phyloP scores from a whole-genome alignment of 2,329 filamentous ascomycete genomes.

The Microcyclospora tardicrescens region DNA sequence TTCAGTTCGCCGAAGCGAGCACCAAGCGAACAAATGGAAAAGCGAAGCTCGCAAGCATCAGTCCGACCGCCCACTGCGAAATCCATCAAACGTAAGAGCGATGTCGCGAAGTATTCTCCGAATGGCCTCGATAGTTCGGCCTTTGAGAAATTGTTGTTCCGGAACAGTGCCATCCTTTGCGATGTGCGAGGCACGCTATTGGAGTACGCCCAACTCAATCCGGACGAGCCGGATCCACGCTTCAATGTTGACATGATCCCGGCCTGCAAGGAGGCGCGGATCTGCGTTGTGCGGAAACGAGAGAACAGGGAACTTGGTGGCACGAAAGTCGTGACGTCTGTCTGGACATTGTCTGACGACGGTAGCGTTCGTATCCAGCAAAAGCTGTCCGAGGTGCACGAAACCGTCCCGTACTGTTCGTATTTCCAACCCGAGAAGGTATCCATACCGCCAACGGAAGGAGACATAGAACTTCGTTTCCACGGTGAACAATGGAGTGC shows the following conservation, averaged over 20 bases:
- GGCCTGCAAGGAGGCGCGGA: constrained; percentile 27
- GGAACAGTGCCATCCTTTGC: constrained; percentile 32
- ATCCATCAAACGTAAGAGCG: background rate
- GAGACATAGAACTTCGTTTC: constrained; percentile 26
- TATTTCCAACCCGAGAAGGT: constrained; percentile 35
- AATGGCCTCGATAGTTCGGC: background rate
- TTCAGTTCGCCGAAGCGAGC: constrained; percentile 5
- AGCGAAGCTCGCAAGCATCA: background rate
- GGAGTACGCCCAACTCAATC: constrained; percentile 29
- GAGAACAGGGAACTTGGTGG: constrained; percentile 24
- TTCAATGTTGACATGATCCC: constrained; percentile 29
- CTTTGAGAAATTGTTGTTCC: constrained; percentile 31
- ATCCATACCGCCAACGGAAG: constrained; percentile 20
- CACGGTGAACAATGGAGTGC: constrained; percentile 26
- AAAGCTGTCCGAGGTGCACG: constrained; percentile 27
- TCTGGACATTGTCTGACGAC: constrained; percentile 34
- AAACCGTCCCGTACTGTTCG: constrained; percentile 33
- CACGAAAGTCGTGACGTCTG: constrained; percentile 28
- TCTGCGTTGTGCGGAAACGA: constrained; percentile 32
- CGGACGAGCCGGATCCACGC: constrained; percentile 21
- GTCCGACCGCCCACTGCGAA: constrained; percentile 1
- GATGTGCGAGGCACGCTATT: constrained; percentile 29
- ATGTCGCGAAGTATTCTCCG: background rate
- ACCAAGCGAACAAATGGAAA: constrained; percentile 3
- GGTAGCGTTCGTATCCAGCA: constrained; percentile 30